These are phyloP conservation scores for Immersiella caudata DNA, from an alignment of 495 filamentous ascomycete species.

Conservation along the genomic window DNA sequence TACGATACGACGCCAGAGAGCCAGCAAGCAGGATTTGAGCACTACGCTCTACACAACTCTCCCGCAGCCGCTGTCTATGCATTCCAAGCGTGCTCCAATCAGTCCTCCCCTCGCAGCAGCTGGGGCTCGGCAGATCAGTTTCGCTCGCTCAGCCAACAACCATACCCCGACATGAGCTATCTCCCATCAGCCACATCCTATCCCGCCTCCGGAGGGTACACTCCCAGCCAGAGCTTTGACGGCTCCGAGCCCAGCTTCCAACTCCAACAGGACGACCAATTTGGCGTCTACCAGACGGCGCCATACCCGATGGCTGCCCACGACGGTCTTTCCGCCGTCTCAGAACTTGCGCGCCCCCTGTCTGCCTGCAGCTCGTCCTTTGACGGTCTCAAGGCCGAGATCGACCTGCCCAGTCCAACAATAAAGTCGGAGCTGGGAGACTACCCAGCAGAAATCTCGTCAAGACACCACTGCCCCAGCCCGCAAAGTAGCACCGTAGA, in stretches of 20 bases:
- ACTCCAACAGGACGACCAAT: background rate
- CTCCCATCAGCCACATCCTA: slow-evolving; percentile 21
- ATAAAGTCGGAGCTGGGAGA: background rate
- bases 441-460: background rate
- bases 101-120: slow-evolving; percentile 38
- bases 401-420: slow-evolving; percentile 15
- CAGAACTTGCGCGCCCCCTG: background rate
- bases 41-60: slow-evolving; percentile 37
- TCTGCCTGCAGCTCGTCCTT: slow-evolving; percentile 33
- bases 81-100: slow-evolving; percentile 21
- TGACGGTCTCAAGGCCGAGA: slow-evolving; percentile 19
- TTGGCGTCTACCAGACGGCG: slow-evolving; percentile 18
- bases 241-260: slow-evolving; percentile 17
- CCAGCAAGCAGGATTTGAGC: slow-evolving; percentile 22
- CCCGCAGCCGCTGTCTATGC: slow-evolving; percentile 19
- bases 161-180: slow-evolving; percentile 7
- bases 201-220: slow-evolving; percentile 12
- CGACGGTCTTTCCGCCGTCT: background rate
- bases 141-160: slow-evolving; percentile 19
- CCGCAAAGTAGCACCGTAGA: slow-evolving; percentile 12
- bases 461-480: slow-evolving; percentile 10
- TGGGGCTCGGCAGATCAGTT: slow-evolving; percentile 36
- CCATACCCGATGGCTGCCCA: slow-evolving; percentile 19
- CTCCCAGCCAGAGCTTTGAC: slow-evolving; percentile 16
- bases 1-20: slow-evolving; percentile 18